Percentiles rank a stretch among this genome's conserved stretches.
Conservation (phyloP, 1,139 yeast genomes). For the Geotrichum citri-aurantii region DNA sequence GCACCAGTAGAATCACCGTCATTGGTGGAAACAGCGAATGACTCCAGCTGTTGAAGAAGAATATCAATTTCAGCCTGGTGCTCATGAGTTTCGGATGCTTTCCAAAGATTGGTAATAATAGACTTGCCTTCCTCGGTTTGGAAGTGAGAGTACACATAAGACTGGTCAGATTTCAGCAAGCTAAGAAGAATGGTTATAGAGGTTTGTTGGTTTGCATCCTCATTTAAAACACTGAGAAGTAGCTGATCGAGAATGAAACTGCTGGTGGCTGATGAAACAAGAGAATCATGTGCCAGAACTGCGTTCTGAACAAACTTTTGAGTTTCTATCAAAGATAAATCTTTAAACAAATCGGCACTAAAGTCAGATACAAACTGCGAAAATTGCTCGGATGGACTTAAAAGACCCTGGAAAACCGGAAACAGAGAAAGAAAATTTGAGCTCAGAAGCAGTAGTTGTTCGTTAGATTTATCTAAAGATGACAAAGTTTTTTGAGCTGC, state of each 20-base stretch:
- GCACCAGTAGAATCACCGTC: background rate
- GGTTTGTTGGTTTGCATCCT: conserved; percentile 1
- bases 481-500: conserved; percentile 1
- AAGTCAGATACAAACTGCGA: conserved; percentile 7
- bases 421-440: conserved; percentile 7
- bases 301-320: conserved; percentile 3
- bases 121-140: conserved; percentile 13
- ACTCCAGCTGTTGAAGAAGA: conserved; percentile 9
- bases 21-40: conserved; percentile 6
- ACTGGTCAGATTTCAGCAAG: conserved; percentile 6
- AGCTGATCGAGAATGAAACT: background rate
- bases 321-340: background rate
- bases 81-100: conserved; percentile 11
- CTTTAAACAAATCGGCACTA: background rate
- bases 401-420: background rate
- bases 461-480: background rate
- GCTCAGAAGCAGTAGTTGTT: background rate
- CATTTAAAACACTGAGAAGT: conserved; percentile 4
- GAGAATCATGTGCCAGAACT: conserved; percentile 10
- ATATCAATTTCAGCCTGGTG: conserved; percentile 7
- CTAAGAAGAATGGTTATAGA: conserved; percentile 2
- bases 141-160: conserved; percentile 1
- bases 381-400: conserved; percentile 7
- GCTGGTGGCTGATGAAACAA: conserved; percentile 1
- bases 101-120: conserved; percentile 12